Evolutionary conservation across 352 stramenopile species (phyloP).

Genomic region (Pythium aquatile): DNA sequence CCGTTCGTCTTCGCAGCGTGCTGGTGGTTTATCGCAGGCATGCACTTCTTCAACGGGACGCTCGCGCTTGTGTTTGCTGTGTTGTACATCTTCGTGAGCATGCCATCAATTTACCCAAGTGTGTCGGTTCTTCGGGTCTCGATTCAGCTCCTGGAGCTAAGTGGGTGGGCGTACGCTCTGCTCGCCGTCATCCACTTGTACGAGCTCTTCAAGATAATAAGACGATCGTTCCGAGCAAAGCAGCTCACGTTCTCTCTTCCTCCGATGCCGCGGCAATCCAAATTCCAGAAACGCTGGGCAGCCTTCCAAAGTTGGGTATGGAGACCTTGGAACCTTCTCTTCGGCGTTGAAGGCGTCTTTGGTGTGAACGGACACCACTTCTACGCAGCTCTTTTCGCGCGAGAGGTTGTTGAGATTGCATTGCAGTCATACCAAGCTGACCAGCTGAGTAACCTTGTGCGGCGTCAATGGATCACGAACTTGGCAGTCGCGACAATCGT

Average conservation of each 20-base stretch:
- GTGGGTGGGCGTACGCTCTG: constrained; percentile 13
- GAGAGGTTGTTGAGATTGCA: constrained; percentile 17
- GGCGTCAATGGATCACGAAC: constrained; percentile 16
- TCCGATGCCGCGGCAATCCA: not conserved
- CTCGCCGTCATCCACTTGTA: constrained; percentile 6
- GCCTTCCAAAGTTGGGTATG: not conserved
- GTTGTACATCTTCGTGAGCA: constrained; percentile 23
- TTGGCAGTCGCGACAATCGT: constrained; percentile 13
- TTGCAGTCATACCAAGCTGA: constrained; percentile 21
- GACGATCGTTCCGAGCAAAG: constrained; percentile 2
- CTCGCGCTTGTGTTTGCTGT: constrained; percentile 9
- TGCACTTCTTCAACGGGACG: constrained; percentile 21
- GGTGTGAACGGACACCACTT: constrained; percentile 20
- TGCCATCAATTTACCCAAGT: constrained; percentile 12
- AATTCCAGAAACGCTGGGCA: not conserved
- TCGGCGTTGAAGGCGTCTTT: constrained; percentile 16
- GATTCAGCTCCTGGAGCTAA: not conserved
- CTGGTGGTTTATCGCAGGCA: constrained; percentile 18
- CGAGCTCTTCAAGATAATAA: constrained; percentile 3
- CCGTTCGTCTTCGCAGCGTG: constrained; percentile 8
- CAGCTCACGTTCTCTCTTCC: not conserved
- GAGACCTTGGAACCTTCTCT: constrained; percentile 9
- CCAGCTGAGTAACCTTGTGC: constrained; percentile 11
- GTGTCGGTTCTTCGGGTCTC: constrained; percentile 9
- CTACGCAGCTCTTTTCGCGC: constrained; percentile 8